phyloP scores from a whole-genome alignment of 2,329 filamentous ascomycete genomes.

The Fusarium nurragi region DNA sequence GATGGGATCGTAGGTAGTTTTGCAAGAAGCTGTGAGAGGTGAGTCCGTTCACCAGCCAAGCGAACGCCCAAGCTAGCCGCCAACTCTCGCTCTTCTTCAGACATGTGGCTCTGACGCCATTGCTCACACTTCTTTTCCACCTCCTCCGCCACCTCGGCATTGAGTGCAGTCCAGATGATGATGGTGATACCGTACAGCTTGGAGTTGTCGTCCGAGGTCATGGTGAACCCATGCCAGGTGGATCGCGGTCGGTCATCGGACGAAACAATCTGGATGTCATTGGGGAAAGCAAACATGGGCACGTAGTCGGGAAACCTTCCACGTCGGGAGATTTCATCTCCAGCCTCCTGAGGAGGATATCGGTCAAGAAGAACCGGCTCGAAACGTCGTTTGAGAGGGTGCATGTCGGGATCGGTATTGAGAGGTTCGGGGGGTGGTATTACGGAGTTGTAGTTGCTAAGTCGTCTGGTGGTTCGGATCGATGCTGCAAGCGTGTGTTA shows the following conservation, averaged over 20 bases:
- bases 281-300: constrained; percentile 99
- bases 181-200: constrained; percentile 92
- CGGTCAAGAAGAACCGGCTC: constrained; percentile 96
- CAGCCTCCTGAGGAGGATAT: constrained; percentile 85
- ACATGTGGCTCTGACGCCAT: constrained; percentile 89
- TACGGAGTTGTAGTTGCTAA: constrained; percentile 98
- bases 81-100: constrained; percentile 87
- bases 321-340: constrained; percentile 81
- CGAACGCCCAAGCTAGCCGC: constrained; percentile 91
- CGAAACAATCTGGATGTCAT: constrained; percentile 96
- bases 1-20: constrained; percentile 82
- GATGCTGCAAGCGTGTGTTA: constrained; percentile 57
- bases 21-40: constrained; percentile 87
- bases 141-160: constrained; percentile 81
- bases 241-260: constrained; percentile 92
- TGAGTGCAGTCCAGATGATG: constrained; percentile 91
- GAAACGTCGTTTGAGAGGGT: constrained; percentile 91
- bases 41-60: constrained; percentile 85
- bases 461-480: constrained; percentile 81
- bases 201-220: constrained; percentile 92
- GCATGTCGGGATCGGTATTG: constrained; percentile 90
- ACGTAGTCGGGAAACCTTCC: constrained; percentile 96
- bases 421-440: constrained; percentile 93
- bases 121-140: constrained; percentile 84
- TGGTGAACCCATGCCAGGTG: constrained; percentile 99